These are phyloP conservation scores for Cryptococcus sp. DNA, from an alignment of 1,284 basidiomycete species.

Conservation along the genomic window DNA sequence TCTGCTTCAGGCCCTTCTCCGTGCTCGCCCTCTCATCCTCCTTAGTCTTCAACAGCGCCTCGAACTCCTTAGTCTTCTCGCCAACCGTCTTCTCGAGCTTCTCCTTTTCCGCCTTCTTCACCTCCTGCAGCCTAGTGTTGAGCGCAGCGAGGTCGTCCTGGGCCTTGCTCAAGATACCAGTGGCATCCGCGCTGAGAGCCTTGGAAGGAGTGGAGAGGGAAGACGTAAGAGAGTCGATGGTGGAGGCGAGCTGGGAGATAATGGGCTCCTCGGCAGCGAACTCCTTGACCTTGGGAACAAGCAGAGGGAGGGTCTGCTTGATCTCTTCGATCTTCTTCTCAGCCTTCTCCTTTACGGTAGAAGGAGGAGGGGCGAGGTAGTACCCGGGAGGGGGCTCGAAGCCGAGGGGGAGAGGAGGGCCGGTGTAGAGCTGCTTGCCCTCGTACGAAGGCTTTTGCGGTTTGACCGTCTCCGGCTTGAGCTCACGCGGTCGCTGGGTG, in stretches of 20 bases:
- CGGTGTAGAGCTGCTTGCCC: slow-evolving; percentile 60
- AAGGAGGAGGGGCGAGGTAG: slow-evolving; percentile 48
- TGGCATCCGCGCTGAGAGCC: slow-evolving; percentile 60
- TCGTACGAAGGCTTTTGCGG: slow-evolving; percentile 36
- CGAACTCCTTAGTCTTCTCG: slow-evolving; percentile 79
- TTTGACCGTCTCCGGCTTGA: slow-evolving; percentile 48
- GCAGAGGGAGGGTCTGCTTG: slow-evolving; percentile 62
- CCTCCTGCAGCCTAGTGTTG: slow-evolving; percentile 70
- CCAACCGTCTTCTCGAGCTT: slow-evolving; percentile 76
- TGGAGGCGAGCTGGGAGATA: slow-evolving; percentile 83
- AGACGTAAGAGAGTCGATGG: slow-evolving; percentile 86
- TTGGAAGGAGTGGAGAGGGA: slow-evolving; percentile 68
- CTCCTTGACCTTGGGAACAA: slow-evolving; percentile 76
- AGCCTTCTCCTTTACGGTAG: slow-evolving; percentile 21
- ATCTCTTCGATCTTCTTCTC: slow-evolving; percentile 11
- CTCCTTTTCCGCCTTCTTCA: slow-evolving; percentile 74
- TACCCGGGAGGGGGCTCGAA: slow-evolving; percentile 89
- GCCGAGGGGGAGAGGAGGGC: slow-evolving; percentile 73
- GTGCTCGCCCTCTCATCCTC: slow-evolving; percentile 83
- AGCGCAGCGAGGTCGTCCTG: slow-evolving; percentile 80
- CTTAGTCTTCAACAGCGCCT: slow-evolving; percentile 71
- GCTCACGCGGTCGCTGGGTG: slow-evolving; percentile 41
- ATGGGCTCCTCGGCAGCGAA: slow-evolving; percentile 78
- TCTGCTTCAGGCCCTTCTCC: slow-evolving; percentile 79
- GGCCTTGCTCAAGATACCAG: slow-evolving; percentile 58